Conservation (phyloP, 192 early-diverging fungal genomes). For the Coemansia sp. region DNA sequence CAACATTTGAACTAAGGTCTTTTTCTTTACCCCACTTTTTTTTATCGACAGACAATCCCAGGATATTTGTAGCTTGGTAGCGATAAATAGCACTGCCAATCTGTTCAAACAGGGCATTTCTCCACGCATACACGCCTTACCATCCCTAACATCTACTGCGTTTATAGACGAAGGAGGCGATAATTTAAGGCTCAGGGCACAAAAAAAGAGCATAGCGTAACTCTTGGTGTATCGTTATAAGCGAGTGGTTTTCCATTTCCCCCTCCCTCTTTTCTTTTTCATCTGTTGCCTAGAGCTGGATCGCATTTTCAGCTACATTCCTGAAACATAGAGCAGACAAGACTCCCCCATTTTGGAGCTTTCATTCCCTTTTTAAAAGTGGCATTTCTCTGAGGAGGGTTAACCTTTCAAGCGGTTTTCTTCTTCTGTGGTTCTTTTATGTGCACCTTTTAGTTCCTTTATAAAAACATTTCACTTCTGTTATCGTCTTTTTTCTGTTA, state of each 20-base stretch:
- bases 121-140: not conserved
- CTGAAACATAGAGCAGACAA: constrained; percentile 8
- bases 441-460: not conserved
- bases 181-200: not conserved
- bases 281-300: not conserved
- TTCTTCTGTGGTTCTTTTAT: not conserved
- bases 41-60: not conserved
- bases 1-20: not conserved
- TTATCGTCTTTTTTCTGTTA: not conserved
- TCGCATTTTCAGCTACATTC: constrained; percentile 24
- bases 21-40: not conserved
- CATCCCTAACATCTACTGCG: constrained; percentile 2
- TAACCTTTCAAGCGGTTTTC: not conserved
- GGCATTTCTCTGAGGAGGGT: not conserved
- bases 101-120: constrained; percentile 4
- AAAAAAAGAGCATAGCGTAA: not conserved
- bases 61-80: not conserved
- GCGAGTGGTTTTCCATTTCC: not conserved
- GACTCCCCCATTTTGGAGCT: not conserved
- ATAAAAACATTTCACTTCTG: not conserved
- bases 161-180: not conserved
- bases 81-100: constrained; percentile 4
- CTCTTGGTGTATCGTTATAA: too few relatives aligned
- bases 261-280: constrained; percentile 8
- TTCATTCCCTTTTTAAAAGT: not conserved